Evolutionary conservation across 371 early-diverging fungal species (phyloP), one percentile per base, ranked within the genome.

Genomic region (Mucor mucedo): DNA sequence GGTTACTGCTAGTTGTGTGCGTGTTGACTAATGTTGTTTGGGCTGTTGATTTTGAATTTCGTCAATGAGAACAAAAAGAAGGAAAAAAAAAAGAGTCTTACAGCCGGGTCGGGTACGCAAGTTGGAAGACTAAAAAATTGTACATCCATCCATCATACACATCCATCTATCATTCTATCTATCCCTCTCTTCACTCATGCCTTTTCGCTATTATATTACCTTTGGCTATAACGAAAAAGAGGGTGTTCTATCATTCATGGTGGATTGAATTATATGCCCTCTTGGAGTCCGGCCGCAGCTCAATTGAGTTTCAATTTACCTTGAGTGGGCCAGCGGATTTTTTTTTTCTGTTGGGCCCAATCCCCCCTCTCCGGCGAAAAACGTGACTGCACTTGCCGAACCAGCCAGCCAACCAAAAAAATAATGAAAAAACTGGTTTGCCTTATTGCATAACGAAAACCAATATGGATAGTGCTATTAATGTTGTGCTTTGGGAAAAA

Each of bases 181-280:
- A 56, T 49, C 57, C 28, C 40, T 41, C 39, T 27, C 40, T n/a
- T 45, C n/a, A 42, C 16, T n/a, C 16, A 13, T 21, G 39, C 49
- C 44, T 62, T 47, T 28, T 52, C 29, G 50, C 30, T 49, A 45
- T 28, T 55, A 32, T 49, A 45, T 56, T 65, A 58, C 62, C 65
- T 55, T 58, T 64, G 61, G 69, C 62, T 61, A 60, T 65, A 60
- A 58, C 58, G 52, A 63, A 66, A 69, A 69, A 69, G 65, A 69
- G 69, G 65, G 58, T 62, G 69, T 64, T 55, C 53, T 42, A 65
- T 44, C 32, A 27, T 44, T 48, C 47, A 33, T 7, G 42, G n/a
- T 21, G 32, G 28, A 63, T 63, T 41, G 39, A 45, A 11, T 63
- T 55, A 53, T 63, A 54, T 68, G 35, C 32, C 38, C 28, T 35